Evolutionary conservation across 345 rosid genomes (phyloP), one percentile per base, ranked within the genome.

Genomic region (Salix caprea): DNA sequence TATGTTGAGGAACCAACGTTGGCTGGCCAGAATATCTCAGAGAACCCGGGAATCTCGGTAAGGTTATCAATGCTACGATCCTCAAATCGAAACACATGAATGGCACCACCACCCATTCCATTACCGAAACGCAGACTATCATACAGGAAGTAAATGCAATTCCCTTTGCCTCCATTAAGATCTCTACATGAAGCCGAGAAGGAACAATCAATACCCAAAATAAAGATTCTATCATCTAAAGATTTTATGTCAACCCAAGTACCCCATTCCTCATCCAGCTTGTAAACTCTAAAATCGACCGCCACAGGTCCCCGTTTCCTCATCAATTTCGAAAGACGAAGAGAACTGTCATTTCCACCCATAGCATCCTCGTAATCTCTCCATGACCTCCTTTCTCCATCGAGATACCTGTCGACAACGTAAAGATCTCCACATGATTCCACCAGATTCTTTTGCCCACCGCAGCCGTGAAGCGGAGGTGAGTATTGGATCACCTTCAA

Each of bases 141-240:
- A 24, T 69, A 44, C 28, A 66, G 54, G 78, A 76, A 76, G 58
- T 76, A 75, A 67, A 85, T 24, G 75, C 78, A 8, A 76, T 70
- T 75, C 65, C 67, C 67, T 39, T 56, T 42, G 39, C 71, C 18
- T 3, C 80, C 82, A 24, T 34, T 32, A 15, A 56, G 67, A 4
- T 76, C 76, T 32, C 79, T 74, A 13, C 75, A 76, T 18, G 50
- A 61, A 64, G 78, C 78, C 14, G 84, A 78, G 81, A 78, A 85
- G 40, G 81, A 76, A 44, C 79, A 76, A 2, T 83, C 88, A 32
- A 77, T 84, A 39, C 84, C 86, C 10, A 81, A 0, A 16, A 85
- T 42, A 54, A 78, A 66, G 19, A 78, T 28, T 24, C 68, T 37
- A 40, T 73, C 69, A 10, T 18, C 76, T 52, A 73, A 39, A 8